These are phyloP conservation scores for Puccinia coronata DNA, from an alignment of 1,284 basidiomycete genomes.

Conservation along the genomic window DNA sequence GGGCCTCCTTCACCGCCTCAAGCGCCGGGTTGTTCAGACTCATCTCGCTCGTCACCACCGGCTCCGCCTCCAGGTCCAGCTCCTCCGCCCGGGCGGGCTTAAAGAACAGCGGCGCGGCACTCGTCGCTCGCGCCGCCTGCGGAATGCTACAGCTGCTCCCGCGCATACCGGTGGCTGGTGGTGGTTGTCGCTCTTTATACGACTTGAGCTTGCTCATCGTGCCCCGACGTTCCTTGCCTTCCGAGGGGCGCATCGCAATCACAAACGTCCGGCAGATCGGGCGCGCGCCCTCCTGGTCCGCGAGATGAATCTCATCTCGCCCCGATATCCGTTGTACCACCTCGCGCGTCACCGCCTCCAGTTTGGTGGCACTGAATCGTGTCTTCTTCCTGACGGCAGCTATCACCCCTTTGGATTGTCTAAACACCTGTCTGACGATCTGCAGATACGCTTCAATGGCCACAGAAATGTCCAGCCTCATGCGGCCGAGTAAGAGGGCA, in stretches of 20 bases:
- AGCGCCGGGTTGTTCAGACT: slow-evolving; percentile 31
- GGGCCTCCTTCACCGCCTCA: slow-evolving; percentile 32
- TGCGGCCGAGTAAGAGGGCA: slow-evolving; percentile 52
- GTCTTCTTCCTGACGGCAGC: slow-evolving; percentile 6
- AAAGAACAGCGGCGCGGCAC: slow-evolving; percentile 50
- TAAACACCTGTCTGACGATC: slow-evolving; percentile 50
- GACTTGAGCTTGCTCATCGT: slow-evolving; percentile 13
- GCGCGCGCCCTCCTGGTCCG: neutral
- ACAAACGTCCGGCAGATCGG: slow-evolving; percentile 37
- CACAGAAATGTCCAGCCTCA: slow-evolving; percentile 35
- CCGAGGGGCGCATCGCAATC: slow-evolving; percentile 11
- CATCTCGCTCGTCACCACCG: neutral
- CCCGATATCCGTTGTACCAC: slow-evolving; percentile 28
- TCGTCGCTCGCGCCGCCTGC: slow-evolving; percentile 51
- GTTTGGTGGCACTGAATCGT: slow-evolving; percentile 6
- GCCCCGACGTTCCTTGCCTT: neutral
- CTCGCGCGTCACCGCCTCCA: slow-evolving; percentile 21
- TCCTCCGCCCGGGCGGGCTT: slow-evolving; percentile 26
- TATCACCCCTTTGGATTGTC: slow-evolving; percentile 50
- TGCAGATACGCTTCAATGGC: slow-evolving; percentile 49
- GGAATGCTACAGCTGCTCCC: slow-evolving; percentile 40
- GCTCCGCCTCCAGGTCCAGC: neutral
- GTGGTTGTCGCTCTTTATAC: slow-evolving; percentile 10
- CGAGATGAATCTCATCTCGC: slow-evolving; percentile 5
- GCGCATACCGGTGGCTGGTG: too few relatives aligned